phyloP scores from a whole-genome alignment of 2,329 filamentous ascomycete genomes.

The Colletotrichum orbiculare region DNA sequence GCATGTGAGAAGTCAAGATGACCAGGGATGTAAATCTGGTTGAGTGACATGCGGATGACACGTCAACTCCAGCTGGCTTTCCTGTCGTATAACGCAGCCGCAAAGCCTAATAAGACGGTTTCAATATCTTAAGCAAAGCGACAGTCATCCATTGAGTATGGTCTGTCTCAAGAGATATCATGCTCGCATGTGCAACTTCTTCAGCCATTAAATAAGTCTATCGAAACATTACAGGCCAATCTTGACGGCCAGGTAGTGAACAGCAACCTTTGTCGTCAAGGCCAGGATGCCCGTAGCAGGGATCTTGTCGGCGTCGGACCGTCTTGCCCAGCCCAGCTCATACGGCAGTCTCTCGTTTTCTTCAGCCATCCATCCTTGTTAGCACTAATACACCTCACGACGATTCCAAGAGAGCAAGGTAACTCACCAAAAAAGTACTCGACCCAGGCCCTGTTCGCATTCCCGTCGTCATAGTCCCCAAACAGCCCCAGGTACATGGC shows the following conservation, averaged over 20 bases:
- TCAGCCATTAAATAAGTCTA: no score
- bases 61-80: no score
- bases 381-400: no score
- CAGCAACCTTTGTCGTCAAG: slow-evolving; percentile 19
- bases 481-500: slow-evolving; percentile 37
- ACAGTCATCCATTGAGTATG: no score
- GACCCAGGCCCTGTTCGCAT: slow-evolving; percentile 36
- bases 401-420: background rate
- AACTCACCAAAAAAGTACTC: slow-evolving; percentile 33
- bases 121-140: no score
- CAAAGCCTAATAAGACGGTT: no score
- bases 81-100: no score
- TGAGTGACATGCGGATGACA: no score
- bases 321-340: slow-evolving; percentile 21
- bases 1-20: no score
- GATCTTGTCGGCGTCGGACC: slow-evolving; percentile 20
- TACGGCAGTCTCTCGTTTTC: slow-evolving; percentile 17
- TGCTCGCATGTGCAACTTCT: no score
- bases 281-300: slow-evolving; percentile 19
- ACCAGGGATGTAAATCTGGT: no score
- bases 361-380: background rate
- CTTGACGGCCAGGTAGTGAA: slow-evolving; percentile 15
- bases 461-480: slow-evolving; percentile 34
- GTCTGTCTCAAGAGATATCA: no score
- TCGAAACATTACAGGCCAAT: background rate